These are phyloP conservation scores for Plasmodium ovale DNA, from an alignment of 169 alveolate species.

Conservation along the genomic window DNA sequence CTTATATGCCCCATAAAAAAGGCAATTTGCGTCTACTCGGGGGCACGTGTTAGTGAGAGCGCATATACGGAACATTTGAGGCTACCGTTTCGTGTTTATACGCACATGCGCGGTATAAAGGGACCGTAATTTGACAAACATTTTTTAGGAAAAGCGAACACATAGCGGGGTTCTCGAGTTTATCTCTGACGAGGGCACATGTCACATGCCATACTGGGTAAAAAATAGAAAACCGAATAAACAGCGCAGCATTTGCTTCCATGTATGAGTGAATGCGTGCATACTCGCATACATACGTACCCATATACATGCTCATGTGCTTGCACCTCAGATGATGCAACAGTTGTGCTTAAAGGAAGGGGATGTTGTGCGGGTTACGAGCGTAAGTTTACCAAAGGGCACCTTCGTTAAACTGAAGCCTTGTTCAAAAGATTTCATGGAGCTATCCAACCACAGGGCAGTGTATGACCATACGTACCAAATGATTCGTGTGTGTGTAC, in stretches of 20 bases:
- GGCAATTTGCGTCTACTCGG: background rate
- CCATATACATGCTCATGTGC: background rate
- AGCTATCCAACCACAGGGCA: constrained; percentile 95
- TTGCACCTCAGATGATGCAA: constrained; percentile 90
- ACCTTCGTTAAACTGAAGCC: constrained; percentile 93
- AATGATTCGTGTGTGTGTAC: constrained; percentile 1
- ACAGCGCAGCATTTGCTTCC: background rate
- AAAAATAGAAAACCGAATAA: background rate
- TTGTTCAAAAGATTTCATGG: constrained; percentile 93
- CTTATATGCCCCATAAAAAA: too few species aligned
- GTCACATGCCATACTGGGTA: constrained; percentile 95
- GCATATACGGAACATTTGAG: background rate
- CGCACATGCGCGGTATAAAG: background rate
- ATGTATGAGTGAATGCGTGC: background rate
- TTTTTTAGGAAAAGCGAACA: constrained; percentile 79
- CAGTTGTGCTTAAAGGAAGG: constrained; percentile 92
- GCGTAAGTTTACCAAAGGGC: constrained; percentile 91
- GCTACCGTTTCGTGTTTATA: too few species aligned
- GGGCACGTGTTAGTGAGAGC: background rate
- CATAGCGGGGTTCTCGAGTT: constrained; percentile 96
- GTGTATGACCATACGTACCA: constrained; percentile 80
- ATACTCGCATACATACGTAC: background rate
- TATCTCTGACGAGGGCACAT: constrained; percentile 95
- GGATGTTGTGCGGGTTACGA: constrained; percentile 88
- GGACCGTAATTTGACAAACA: background rate